Base-by-base conservation (phyloP, 768 basidiomycete species). In the Clitopilus hobsonii region DNA sequence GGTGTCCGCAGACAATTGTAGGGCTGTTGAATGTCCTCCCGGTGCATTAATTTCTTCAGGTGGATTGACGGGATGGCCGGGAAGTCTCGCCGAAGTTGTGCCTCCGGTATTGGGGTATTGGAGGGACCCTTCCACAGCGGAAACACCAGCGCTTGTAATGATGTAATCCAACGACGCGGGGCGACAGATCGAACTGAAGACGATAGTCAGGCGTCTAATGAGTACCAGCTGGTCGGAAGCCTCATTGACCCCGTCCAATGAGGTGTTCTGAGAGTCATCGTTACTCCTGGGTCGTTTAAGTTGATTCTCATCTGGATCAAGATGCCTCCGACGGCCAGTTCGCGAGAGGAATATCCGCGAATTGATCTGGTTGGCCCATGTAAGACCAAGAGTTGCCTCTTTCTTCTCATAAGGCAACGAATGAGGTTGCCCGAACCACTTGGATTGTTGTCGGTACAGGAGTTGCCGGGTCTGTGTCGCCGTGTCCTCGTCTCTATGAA, bases 291-390 rank as follows among this genome's bases (percentile, higher is more conserved):
- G 58, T 18, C 48, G 41, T 45, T 45, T 45, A 14, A 20, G 27
- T 16, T 27, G 27, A 23, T 18, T 28, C 41, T 69, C 71, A 23
- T 55, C 58, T 36, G 74, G 74, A 53, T 75, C 69, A 24, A 88
- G 65, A 55, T 84, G 75, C 47, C 83, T 77, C 54, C 87, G 77
- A 56, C 91, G 75, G 8, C 81, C 81, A 0, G 94, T 94, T 26
- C 91, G 81, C 41, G 80, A 82, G 51, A 97, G 79, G 78, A 96
- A 86, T 47, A 98, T 79, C 22, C 96, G 82, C 3, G 78, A 80
- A 61, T 96, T 95, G 54, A 98, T 77, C 63, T 92, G 88, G 68
- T 96, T 98, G 14, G 95, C 89, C 96, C 96, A 98, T 7, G 85
- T 86, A 51, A 97, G 83, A 2, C 95, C 95, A 1, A 98, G 73